Percentiles rank a stretch among this genome's conserved stretches.
phyloP scores from a whole-genome alignment of 1,284 basidiomycete species.

The Pseudozyma flocculosa region DNA sequence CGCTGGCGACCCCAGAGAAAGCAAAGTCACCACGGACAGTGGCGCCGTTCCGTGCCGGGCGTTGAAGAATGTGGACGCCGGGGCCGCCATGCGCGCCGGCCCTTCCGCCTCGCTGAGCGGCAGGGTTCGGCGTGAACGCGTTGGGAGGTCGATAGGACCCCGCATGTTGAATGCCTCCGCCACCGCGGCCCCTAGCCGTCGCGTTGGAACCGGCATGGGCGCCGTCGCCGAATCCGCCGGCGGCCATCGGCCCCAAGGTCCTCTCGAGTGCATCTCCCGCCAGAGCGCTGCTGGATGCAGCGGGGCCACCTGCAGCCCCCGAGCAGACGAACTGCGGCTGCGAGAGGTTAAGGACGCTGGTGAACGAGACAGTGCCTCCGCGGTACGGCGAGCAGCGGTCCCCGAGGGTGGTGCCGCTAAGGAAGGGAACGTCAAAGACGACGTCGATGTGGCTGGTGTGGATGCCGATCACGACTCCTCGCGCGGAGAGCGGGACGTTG shows the following conservation, averaged over 20 bases:
- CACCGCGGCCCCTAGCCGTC: background rate
- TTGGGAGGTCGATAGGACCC: conserved; percentile 29
- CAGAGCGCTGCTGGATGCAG: conserved; percentile 25
- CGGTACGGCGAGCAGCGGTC: conserved; percentile 60
- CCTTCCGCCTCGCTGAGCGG: conserved; percentile 10
- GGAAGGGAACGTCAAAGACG: conserved; percentile 94
- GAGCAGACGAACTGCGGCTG: conserved; percentile 48
- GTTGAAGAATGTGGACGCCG: background rate
- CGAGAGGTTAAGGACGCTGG: conserved; percentile 52
- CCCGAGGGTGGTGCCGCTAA: conserved; percentile 84
- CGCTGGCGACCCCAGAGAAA: conserved; percentile 38
- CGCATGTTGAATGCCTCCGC: conserved; percentile 15
- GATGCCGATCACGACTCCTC: conserved; percentile 90
- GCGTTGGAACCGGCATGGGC: background rate
- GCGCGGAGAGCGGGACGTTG: conserved; percentile 84
- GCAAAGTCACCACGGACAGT: conserved; percentile 28
- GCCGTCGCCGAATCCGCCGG: conserved; percentile 5
- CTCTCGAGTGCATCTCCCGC: conserved; percentile 35
- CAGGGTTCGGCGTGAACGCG: conserved; percentile 24
- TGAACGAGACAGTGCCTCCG: conserved; percentile 39
- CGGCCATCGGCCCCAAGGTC: conserved; percentile 35
- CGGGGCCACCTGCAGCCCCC: conserved; percentile 10
- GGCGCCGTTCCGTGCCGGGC: background rate
- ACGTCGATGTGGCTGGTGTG: conserved; percentile 81
- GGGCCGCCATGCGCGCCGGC: conserved; percentile 5